Base-by-base conservation (phyloP, 1,284 basidiomycete species). In the Fomitopsis betulina region DNA sequence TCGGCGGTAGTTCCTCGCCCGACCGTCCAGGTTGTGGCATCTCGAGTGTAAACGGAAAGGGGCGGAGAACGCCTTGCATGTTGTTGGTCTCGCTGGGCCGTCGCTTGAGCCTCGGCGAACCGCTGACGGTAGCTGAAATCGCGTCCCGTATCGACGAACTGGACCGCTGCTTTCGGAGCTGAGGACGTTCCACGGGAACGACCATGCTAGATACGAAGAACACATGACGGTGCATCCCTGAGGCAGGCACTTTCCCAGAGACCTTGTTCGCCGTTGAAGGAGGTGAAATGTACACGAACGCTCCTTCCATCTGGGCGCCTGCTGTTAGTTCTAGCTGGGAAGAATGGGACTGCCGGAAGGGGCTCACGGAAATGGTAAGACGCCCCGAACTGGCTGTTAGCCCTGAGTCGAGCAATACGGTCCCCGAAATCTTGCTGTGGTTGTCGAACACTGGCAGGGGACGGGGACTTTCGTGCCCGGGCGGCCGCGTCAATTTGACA, bases 1-100 rank as follows among this genome's bases (percentile, higher is more conserved):
- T 82, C 0, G 83, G 74, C 0, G 87, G 87, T 38, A 89, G 70
- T 62, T 86, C 84, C 63, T 86, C 85, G 0, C 81, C 80, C 1
- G 72, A 65, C 50, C 77, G 70, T 32, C 69, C 71, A 51, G 80
- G 75, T 33, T 73, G 76, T 32, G 86, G 84, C 25, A 88, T 73
- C 3, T 81, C 76, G 60, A 89, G 86, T 5, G 73, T 71, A 63
- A 88, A 89, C 6, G 83, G 76, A 67, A 79, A 83, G 0, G 76
- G 75, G 54, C 79, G 75, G 54, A 68, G 61, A 10, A 66, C 62
- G 30, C 63, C 62, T 17, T 52, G 58, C 15, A 10, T n/a, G 19
- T 65, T 33, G 47, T 61, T 61, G 8, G 54, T 68, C 59, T 63
- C 67, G 52, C 68, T 71, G 58, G 53, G 65, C 30, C 63, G 66